Base-by-base conservation (phyloP, 2,329 filamentous ascomycete species). In the Drechslera avenae region DNA sequence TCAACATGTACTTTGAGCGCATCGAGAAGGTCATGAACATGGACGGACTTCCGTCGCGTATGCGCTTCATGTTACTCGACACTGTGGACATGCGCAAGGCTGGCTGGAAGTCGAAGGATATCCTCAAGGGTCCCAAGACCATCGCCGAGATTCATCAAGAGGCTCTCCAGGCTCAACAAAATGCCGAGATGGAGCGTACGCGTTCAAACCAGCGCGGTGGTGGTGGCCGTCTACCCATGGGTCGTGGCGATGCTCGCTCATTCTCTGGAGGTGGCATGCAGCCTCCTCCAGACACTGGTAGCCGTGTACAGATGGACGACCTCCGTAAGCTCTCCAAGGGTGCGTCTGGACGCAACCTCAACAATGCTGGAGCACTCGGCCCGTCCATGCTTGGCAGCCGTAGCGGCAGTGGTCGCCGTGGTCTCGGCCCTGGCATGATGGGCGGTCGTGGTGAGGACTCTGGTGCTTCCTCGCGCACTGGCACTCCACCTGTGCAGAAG, bases 11-110 rank as follows among this genome's bases (percentile, higher is more conserved):
- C 84, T 99, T 99, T 76, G 79, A 84, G 56, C 90, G 94, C 56
- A 97, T 99, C 66, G 82, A 89, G 66, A 82, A 80, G 63, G 92
- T 96, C 82, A 82, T 92, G 53, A 86, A 92, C 19, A 86, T 90
- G 54, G 87, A 89, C 26, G 72, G 67, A 13, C 82, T 99, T 18
- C 87, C 88, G 42, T 97, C 91, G 76, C 88, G 94, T 80, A 82
- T 97, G 63, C 86, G 85, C 72, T 99, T 97, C 78, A 97, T 99
- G 94, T 83, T 99, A 54, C 86, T 97, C 86, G 94, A 99, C 71
- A 84, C 96, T 47, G 74, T 96, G 50, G 94, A 99, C 73, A 81
- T 99, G 59, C 87, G 94, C 62, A 85, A 76, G 70, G 79, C 81
- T 44, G 81, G 83, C 71, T 99, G 94, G 94, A 76, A 83, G 54